A percentile compares a stretch with the other conserved stretches of the same genome.
phyloP scores from a whole-genome alignment of 2,329 filamentous ascomycete species.

The Rutstroemia sp. region DNA sequence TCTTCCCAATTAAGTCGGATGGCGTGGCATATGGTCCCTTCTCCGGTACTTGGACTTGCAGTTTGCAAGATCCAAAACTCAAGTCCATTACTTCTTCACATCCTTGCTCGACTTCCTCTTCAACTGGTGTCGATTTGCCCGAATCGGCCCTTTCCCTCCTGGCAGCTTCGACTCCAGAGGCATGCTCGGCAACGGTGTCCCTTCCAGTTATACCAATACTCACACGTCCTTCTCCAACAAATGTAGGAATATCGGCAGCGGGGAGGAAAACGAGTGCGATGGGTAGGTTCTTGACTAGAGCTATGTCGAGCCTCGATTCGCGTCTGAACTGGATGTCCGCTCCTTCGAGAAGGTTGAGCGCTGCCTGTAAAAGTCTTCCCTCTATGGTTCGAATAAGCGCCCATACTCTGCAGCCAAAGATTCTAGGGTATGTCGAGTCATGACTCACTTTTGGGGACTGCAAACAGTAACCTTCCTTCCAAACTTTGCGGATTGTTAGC shows the following conservation, averaged over 20 bases:
- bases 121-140: constrained; percentile 36
- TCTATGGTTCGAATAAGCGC: constrained; percentile 44
- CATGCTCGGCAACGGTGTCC: constrained; percentile 89
- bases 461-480: constrained; percentile 88
- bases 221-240: constrained; percentile 89
- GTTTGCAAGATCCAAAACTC: constrained; percentile 81
- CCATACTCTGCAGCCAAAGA: not conserved
- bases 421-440: constrained; percentile 5
- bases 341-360: constrained; percentile 84
- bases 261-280: constrained; percentile 96
- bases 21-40: constrained; percentile 66
- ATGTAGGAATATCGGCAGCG: constrained; percentile 93
- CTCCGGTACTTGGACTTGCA: constrained; percentile 94
- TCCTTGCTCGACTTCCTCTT: constrained; percentile 35
- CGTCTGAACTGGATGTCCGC: constrained; percentile 95
- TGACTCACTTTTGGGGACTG: constrained; percentile 91
- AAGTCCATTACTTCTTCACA: constrained; percentile 84
- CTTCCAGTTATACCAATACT: constrained; percentile 91
- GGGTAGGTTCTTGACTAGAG: constrained; percentile 91
- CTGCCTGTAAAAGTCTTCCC: constrained; percentile 82
- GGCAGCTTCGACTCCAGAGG: constrained; percentile 50
- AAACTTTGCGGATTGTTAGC: constrained; percentile 51
- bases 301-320: constrained; percentile 92
- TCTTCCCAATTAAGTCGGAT: constrained; percentile 80
- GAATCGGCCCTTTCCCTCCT: constrained; percentile 43